These are phyloP conservation scores for Lentinula detonsa DNA, from an alignment of 768 basidiomycete species.

Conservation along the genomic window DNA sequence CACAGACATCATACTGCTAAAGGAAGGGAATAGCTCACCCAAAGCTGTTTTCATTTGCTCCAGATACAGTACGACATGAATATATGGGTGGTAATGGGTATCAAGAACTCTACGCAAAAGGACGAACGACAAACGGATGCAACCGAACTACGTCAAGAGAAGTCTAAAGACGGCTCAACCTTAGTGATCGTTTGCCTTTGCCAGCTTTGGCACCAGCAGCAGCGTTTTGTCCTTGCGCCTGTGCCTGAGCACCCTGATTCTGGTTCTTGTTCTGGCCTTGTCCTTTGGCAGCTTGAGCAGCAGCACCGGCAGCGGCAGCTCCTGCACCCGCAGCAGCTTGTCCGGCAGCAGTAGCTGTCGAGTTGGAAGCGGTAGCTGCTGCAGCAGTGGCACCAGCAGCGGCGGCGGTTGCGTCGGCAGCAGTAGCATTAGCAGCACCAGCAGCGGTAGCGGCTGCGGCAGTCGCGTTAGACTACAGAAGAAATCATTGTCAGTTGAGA, in stretches of 20 bases:
- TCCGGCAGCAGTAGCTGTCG: constrained; percentile 6
- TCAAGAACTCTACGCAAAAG: background rate
- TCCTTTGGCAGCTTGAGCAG: background rate
- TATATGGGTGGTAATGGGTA: background rate
- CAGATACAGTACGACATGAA: constrained; percentile 5
- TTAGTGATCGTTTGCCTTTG: background rate
- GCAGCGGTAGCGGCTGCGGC: constrained; percentile 4
- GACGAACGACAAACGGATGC: background rate
- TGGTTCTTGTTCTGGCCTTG: background rate
- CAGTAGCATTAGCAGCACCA: background rate
- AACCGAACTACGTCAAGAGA: background rate
- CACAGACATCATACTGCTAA: no score
- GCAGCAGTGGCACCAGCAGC: background rate
- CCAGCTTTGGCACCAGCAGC: background rate
- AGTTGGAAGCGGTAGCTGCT: constrained; percentile 8
- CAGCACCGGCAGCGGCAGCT: constrained; percentile 7
- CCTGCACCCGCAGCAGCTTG: constrained; percentile 8
- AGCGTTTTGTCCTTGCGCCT: background rate
- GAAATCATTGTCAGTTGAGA: background rate
- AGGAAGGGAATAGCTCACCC: constrained; percentile 1
- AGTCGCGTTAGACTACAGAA: background rate
- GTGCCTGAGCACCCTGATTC: background rate
- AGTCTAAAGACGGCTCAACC: background rate
- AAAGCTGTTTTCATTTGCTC: constrained; percentile 7
- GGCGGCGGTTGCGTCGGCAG: constrained; percentile 3